These are phyloP conservation scores for Septoria petroselini DNA, from an alignment of 2,329 filamentous ascomycete genomes.

Conservation along the genomic window DNA sequence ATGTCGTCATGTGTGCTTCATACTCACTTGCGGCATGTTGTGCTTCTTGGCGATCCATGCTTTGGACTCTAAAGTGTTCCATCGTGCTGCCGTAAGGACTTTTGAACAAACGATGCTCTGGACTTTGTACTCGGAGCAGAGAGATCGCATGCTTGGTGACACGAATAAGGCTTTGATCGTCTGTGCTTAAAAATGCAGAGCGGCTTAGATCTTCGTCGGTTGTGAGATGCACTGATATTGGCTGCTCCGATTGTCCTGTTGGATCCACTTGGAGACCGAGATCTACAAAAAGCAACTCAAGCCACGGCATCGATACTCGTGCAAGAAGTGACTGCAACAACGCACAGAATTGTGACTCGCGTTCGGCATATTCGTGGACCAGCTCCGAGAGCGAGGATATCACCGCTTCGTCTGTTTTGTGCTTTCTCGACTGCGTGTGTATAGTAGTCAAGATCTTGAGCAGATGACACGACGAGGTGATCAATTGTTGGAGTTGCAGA, in stretches of 20 bases:
- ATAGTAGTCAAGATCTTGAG: conserved; percentile 23
- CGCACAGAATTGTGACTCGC: conserved; percentile 16
- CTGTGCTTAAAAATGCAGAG: not conserved
- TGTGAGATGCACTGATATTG: too few species aligned
- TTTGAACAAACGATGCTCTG: conserved; percentile 9
- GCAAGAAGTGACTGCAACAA: conserved; percentile 26
- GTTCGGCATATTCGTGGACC: conserved; percentile 20
- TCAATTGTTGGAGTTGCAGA: conserved; percentile 43
- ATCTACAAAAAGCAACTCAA: conserved; percentile 25
- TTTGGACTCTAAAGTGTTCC: not conserved
- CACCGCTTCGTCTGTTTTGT: conserved; percentile 26
- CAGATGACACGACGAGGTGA: conserved; percentile 41
- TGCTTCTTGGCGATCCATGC: not conserved
- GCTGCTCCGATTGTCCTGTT: not conserved
- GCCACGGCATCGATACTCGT: conserved; percentile 31
- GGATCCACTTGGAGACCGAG: conserved; percentile 20
- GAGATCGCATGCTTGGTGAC: conserved; percentile 16
- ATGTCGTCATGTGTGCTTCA: not conserved
- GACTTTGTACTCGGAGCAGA: conserved; percentile 13
- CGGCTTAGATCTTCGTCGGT: too few species aligned
- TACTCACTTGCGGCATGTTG: not conserved
- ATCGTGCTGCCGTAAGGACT: not conserved
- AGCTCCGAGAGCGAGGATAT: conserved; percentile 28
- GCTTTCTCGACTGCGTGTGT: conserved; percentile 4
- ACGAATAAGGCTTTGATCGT: conserved; percentile 16